A percentile compares a stretch with the other conserved stretches of the same genome.
These are phyloP conservation scores for Fusarium brevicatenulatum DNA, from an alignment of 2,329 filamentous ascomycete genomes.

Conservation along the genomic window DNA sequence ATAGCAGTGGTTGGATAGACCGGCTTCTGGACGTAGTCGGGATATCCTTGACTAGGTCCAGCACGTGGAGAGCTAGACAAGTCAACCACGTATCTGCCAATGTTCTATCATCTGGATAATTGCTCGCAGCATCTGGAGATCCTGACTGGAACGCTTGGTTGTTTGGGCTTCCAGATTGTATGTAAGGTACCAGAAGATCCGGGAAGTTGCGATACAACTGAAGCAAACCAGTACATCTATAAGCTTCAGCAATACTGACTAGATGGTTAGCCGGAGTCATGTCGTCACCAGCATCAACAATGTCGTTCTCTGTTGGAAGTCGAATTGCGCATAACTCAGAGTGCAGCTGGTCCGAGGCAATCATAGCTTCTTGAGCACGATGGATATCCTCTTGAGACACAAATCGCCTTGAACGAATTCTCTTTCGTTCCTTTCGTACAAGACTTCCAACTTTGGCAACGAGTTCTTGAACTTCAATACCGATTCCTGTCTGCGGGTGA, in stretches of 20 bases:
- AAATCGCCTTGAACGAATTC: slow-evolving; percentile 35
- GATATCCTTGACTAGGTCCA: slow-evolving; percentile 54
- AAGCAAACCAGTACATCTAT: slow-evolving; percentile 42
- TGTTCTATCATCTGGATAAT: not conserved
- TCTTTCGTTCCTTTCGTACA: slow-evolving; percentile 38
- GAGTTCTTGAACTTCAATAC: slow-evolving; percentile 40
- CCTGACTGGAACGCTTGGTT: not conserved
- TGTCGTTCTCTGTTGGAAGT: slow-evolving; percentile 25
- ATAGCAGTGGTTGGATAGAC: slow-evolving; percentile 56
- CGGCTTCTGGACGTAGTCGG: slow-evolving; percentile 56
- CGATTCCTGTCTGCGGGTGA: slow-evolving; percentile 44
- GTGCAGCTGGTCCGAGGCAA: slow-evolving; percentile 30
- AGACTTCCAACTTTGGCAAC: slow-evolving; percentile 41
- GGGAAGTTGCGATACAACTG: slow-evolving; percentile 52
- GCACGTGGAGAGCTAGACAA: slow-evolving; percentile 56
- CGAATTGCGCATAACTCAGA: slow-evolving; percentile 28
- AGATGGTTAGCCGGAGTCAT: slow-evolving; percentile 42
- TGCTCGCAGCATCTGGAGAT: slow-evolving; percentile 5
- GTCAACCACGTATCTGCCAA: slow-evolving; percentile 53
- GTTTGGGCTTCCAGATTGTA: not conserved
- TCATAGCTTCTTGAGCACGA: slow-evolving; percentile 37
- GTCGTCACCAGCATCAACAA: slow-evolving; percentile 42
- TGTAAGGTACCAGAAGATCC: slow-evolving; percentile 49
- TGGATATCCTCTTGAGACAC: slow-evolving; percentile 43
- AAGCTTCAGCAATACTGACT: slow-evolving; percentile 43